Conservation (phyloP, 257 asterid species). For the Marsdenia floribunda region DNA sequence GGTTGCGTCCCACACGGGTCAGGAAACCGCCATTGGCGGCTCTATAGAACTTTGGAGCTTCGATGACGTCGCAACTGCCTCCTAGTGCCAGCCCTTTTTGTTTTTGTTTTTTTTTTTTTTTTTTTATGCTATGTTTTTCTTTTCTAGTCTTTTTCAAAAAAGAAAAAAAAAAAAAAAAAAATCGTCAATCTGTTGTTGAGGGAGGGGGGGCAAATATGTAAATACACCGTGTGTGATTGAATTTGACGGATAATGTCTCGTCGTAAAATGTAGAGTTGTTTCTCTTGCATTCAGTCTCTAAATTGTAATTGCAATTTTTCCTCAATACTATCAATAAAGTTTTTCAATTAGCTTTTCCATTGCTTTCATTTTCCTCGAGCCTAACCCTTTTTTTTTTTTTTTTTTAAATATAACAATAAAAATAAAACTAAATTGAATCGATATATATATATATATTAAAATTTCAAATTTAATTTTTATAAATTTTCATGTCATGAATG, state of each 20-base stretch:
- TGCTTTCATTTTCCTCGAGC: too few relatives aligned
- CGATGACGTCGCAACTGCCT: slow-evolving; percentile 32
- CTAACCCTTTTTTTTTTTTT: too few relatives aligned
- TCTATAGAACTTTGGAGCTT: slow-evolving; percentile 69
- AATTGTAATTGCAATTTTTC: background rate
- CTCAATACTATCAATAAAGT: background rate
- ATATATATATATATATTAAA: too few relatives aligned
- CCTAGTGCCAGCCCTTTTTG: background rate
- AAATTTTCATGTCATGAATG: too few relatives aligned
- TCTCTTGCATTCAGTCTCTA: background rate
- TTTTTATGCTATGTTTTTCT: background rate
- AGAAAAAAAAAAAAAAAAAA: too few relatives aligned
- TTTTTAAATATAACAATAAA: too few relatives aligned
- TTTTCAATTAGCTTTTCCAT: too few relatives aligned
- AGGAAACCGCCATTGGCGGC: slow-evolving; percentile 34
- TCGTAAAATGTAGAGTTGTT: background rate
- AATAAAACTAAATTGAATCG: too few relatives aligned
- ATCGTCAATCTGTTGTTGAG: background rate
- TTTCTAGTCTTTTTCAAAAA: background rate
- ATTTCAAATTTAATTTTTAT: too few relatives aligned
- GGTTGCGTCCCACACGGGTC: slow-evolving; percentile 28
- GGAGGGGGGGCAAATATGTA: background rate
- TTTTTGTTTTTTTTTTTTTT: background rate
- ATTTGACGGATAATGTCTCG: background rate
- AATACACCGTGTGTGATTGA: background rate